Evolutionary conservation across 257 asterid genomes (phyloP).

Genomic region (Solanum infundibuliforme): DNA sequence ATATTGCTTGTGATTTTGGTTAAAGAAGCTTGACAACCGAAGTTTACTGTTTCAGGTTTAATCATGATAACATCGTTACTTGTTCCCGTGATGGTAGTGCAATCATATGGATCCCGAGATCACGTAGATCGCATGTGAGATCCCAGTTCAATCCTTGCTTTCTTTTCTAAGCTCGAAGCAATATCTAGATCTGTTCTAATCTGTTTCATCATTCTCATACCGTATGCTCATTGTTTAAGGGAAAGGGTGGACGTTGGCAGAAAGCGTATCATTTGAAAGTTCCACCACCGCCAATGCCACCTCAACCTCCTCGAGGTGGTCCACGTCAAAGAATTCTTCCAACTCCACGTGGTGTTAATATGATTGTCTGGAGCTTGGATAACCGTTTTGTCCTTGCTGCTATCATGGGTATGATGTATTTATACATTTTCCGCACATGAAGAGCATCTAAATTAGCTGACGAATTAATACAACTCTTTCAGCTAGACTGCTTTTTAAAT

Average conservation of each 20-base stretch:
- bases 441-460: background rate
- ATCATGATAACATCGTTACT: constrained; percentile 88
- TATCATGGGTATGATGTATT: constrained; percentile 72
- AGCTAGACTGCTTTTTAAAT: background rate
- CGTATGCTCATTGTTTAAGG: constrained; percentile 30
- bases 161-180: background rate
- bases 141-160: background rate
- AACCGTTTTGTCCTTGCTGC: constrained; percentile 99
- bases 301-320: constrained; percentile 98
- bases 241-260: constrained; percentile 87
- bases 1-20: background rate
- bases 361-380: constrained; percentile 97
- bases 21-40: background rate
- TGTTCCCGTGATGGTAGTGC: constrained; percentile 99
- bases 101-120: constrained; percentile 93
- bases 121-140: constrained; percentile 85
- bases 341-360: constrained; percentile 98
- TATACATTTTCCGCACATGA: background rate
- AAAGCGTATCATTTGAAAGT: constrained; percentile 96
- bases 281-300: constrained; percentile 97
- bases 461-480: background rate
- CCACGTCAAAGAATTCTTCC: constrained; percentile 99
- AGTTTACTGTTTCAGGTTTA: constrained; percentile 46
- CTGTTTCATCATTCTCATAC: background rate
- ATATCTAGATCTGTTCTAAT: background rate